These are phyloP conservation scores for Sordariomycetes sp. DNA, from an alignment of 2,329 filamentous ascomycete species.

Conservation along the genomic window DNA sequence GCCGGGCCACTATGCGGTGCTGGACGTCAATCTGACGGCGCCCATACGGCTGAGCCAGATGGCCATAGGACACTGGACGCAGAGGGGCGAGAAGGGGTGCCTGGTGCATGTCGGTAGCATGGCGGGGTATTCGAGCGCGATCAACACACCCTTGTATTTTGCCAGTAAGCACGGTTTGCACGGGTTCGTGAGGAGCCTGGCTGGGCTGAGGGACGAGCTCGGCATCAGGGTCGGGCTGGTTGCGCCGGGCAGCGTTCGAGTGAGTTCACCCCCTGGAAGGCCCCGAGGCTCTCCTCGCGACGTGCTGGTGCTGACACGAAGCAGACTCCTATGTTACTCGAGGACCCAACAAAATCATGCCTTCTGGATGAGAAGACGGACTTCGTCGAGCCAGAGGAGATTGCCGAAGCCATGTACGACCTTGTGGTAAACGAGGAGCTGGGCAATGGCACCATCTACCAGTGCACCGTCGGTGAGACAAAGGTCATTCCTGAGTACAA, in stretches of 20 bases:
- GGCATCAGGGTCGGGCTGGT: slow-evolving; percentile 22
- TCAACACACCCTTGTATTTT: slow-evolving; percentile 24
- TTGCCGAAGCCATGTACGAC: slow-evolving; percentile 17
- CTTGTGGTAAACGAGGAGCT: slow-evolving; percentile 7
- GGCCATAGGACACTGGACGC: slow-evolving; percentile 26
- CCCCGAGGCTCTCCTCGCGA: too few relatives aligned
- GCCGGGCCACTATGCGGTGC: slow-evolving; percentile 20
- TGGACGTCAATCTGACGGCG: slow-evolving; percentile 26
- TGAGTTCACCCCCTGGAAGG: slow-evolving; percentile 8
- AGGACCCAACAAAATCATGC: slow-evolving; percentile 18
- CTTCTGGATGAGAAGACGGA: slow-evolving; percentile 15
- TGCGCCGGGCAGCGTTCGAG: slow-evolving; percentile 22
- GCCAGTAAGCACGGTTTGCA: slow-evolving; percentile 26
- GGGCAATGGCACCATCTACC: slow-evolving; percentile 12
- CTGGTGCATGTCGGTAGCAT: slow-evolving; percentile 24
- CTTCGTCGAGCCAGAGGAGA: slow-evolving; percentile 19
- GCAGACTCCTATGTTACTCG: slow-evolving; percentile 23
- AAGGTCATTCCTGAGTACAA: slow-evolving; percentile 19
- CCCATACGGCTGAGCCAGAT: slow-evolving; percentile 27
- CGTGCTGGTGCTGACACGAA: not conserved
- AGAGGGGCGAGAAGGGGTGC: slow-evolving; percentile 13
- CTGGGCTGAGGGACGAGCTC: slow-evolving; percentile 16
- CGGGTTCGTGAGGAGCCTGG: slow-evolving; percentile 22
- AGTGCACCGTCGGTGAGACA: slow-evolving; percentile 10
- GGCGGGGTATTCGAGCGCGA: slow-evolving; percentile 17